A percentile compares a stretch with the other conserved stretches of the same genome.
phyloP scores from a whole-genome alignment of 345 rosid species.

The Excoecaria agallocha region DNA sequence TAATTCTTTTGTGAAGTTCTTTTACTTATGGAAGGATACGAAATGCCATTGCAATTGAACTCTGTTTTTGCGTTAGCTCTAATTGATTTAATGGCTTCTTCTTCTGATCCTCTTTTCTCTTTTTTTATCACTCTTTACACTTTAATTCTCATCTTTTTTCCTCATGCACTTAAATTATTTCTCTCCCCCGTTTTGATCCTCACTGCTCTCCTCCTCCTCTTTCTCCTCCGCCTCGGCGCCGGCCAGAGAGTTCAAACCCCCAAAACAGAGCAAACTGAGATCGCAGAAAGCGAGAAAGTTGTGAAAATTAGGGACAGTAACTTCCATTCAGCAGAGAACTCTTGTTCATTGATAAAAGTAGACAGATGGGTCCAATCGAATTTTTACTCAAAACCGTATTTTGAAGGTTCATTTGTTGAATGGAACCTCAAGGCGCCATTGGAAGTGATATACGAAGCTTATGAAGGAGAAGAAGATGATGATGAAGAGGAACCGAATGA shows the following conservation, averaged over 20 bases:
- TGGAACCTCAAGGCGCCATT: constrained; percentile 85
- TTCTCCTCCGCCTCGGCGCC: constrained; percentile 55
- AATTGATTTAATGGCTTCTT: background rate
- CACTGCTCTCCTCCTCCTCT: constrained; percentile 43
- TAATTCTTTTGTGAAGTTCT: background rate
- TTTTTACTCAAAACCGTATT: constrained; percentile 13
- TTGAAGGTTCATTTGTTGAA: constrained; percentile 44
- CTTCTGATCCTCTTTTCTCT: constrained; percentile 50
- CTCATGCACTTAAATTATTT: constrained; percentile 31
- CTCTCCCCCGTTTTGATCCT: constrained; percentile 54
- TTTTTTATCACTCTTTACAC: constrained; percentile 47
- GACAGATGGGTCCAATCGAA: constrained; percentile 18
- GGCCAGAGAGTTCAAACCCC: constrained; percentile 18
- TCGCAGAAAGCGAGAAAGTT: background rate
- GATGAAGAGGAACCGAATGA: constrained; percentile 23
- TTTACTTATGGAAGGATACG: constrained; percentile 27
- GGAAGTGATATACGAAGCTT: constrained; percentile 71
- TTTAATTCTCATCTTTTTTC: constrained; percentile 53
- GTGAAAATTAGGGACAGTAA: background rate
- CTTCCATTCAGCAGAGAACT: background rate
- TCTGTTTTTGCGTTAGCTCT: background rate
- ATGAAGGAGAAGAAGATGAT: constrained; percentile 51
- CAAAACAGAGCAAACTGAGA: constrained; percentile 3
- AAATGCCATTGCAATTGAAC: constrained; percentile 17
- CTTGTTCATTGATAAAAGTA: background rate